phyloP scores from a whole-genome alignment of 2,329 filamentous ascomycete genomes.

The Sordariomycetes sp. region DNA sequence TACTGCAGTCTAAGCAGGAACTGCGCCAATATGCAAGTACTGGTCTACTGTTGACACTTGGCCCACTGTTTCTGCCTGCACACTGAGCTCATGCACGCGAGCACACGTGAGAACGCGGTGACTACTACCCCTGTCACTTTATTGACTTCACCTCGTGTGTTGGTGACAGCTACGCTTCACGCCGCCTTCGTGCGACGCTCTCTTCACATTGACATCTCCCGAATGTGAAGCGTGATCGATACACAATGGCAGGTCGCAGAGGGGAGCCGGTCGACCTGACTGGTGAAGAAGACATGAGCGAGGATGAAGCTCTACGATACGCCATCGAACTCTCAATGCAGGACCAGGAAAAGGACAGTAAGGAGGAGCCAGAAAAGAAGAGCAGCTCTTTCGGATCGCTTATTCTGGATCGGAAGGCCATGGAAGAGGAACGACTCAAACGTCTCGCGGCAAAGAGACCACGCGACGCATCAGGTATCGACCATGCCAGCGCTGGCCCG shows the following conservation, averaged over 20 bases:
- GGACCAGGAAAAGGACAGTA: slow-evolving; percentile 10
- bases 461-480: slow-evolving; percentile 9
- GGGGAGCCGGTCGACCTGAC: slow-evolving; percentile 15
- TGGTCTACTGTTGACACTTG: too few species aligned
- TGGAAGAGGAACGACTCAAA: slow-evolving; percentile 77
- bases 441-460: slow-evolving; percentile 49
- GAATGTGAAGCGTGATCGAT: too few species aligned
- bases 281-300: slow-evolving; percentile 25
- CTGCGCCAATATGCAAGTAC: too few species aligned
- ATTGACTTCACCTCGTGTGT: too few species aligned
- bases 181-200: too few species aligned
- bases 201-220: too few species aligned
- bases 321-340: slow-evolving; percentile 52
- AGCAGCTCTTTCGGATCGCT: slow-evolving; percentile 26
- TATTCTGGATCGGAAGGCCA: slow-evolving; percentile 65
- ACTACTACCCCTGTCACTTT: too few species aligned
- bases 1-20: too few species aligned
- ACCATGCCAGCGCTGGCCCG: slow-evolving; percentile 16
- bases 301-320: slow-evolving; percentile 50
- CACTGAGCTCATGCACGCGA: too few species aligned
- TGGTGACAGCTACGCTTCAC: too few species aligned
- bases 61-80: too few species aligned
- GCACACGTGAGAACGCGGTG: too few species aligned
- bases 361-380: slow-evolving; percentile 9
- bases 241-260: slow-evolving; percentile 12